Percentiles rank a stretch among this genome's conserved stretches.
These are phyloP conservation scores for Dactylellina cionopaga DNA, from an alignment of 2,329 filamentous ascomycete species.

Conservation along the genomic window DNA sequence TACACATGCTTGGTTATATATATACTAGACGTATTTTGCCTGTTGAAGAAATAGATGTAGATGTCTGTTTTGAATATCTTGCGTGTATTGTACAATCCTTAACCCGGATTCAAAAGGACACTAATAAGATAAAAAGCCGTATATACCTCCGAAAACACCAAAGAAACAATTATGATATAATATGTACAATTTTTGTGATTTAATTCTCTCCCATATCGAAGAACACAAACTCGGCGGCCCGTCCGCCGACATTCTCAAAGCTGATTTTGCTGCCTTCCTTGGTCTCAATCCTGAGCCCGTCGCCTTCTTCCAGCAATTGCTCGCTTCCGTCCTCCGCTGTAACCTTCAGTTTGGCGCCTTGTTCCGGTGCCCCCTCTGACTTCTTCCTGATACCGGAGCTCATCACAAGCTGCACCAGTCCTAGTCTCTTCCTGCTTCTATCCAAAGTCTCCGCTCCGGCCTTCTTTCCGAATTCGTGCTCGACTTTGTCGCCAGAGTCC, in stretches of 20 bases:
- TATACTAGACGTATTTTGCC: no score
- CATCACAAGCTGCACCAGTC: conserved; percentile 49
- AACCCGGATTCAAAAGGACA: no score
- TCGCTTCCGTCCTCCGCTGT: conserved; percentile 49
- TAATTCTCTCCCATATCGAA: conserved; percentile 50
- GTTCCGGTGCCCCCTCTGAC: conserved; percentile 35
- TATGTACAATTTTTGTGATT: background rate
- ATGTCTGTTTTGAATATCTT: no score
- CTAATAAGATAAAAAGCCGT: no score
- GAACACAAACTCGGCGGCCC: conserved; percentile 50
- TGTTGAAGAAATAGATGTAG: no score
- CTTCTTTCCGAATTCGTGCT: conserved; percentile 41
- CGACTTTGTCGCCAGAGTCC: conserved; percentile 20
- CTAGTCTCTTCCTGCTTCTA: conserved; percentile 40
- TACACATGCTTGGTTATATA: no score
- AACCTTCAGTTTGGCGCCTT: conserved; percentile 50
- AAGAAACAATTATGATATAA: background rate
- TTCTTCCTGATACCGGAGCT: conserved; percentile 51
- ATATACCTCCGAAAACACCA: no score
- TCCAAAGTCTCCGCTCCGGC: conserved; percentile 20
- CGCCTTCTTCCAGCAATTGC: conserved; percentile 45
- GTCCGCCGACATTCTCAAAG: conserved; percentile 39
- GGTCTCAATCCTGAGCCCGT: conserved; percentile 46
- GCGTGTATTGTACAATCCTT: no score
- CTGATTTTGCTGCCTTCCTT: conserved; percentile 45